Base-by-base conservation (phyloP, 306 rosid species). In the Fagus crenata region DNA sequence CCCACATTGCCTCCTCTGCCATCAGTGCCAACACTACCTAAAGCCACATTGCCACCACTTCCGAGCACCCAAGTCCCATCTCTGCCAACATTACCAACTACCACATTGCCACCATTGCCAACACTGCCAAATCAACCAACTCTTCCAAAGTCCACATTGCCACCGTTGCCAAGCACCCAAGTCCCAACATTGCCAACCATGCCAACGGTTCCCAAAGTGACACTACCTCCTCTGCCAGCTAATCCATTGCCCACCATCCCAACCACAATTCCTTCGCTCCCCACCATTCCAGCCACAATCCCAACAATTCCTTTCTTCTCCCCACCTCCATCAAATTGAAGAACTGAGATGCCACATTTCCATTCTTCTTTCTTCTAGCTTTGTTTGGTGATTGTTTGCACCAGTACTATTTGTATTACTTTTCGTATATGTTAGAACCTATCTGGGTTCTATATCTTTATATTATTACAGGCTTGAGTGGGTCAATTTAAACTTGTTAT, bases 281-380 rank as follows among this genome's bases (percentile, higher is more conserved):
- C 78, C 17, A 56, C 83, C 65, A 55, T 80, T 46, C 51, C 51
- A 11, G 2, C 51, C 14, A 9, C 51, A 46, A 46, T 46, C 56
- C 83, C 79, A 43, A 40, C 65, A 49, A 54, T 41, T 8, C 71
- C 74, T 53, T 58, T 51, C 53, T 75, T n/a, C 59, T 42, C 75
- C 51, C 75, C 79, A 22, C 79, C 77, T n/a, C 72, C 79, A 8
- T 80, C 83, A 74, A 80, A 83, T 13, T 83, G 35, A 74, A 33
- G 51, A 46, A 46, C 11, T 46, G 51, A 46, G 1, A 46, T 46
- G 51, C 51, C 51, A 46, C 51, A 46, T 46, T 46, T 46, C 51
- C 14, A 46, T 46, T 46, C 51, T 0, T 9, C 51, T 0, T 46
- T 46, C 51, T 46, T 9, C 51, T 46, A 46, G 51, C 51, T 46